phyloP scores from a whole-genome alignment of 441 rosid genomes.

The Erodium moschatum region DNA sequence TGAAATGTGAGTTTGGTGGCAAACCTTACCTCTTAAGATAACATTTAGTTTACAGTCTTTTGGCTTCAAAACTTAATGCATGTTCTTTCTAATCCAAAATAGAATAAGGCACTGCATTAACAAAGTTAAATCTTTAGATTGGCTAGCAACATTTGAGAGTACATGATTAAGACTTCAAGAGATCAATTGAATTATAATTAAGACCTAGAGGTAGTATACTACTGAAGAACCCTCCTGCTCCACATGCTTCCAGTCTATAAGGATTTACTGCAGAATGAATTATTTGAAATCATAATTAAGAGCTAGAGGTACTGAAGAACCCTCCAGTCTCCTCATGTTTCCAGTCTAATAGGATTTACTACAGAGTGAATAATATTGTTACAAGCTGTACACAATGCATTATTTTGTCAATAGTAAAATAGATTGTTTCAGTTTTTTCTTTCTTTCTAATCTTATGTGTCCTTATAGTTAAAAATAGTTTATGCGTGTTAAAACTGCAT shows the following conservation, averaged over 20 bases:
- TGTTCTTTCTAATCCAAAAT: not conserved
- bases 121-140: not conserved
- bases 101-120: not conserved
- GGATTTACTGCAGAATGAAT: too few species aligned
- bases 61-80: not conserved
- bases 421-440: not conserved
- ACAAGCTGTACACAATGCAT: not conserved
- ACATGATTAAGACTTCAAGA: not conserved
- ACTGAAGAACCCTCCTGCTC: too few species aligned
- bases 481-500: not conserved
- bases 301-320: not conserved
- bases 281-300: too few species aligned
- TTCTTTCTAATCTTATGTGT: not conserved
- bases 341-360: too few species aligned
- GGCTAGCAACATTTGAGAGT: not conserved
- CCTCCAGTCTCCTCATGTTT: not conserved
- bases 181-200: too few species aligned
- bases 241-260: too few species aligned
- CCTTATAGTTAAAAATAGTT: not conserved
- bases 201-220: too few species aligned
- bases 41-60: not conserved
- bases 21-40: constrained; percentile 11
- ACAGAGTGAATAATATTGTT: not conserved
- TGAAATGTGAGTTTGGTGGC: constrained; percentile 47
- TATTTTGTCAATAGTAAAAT: not conserved